Evolutionary conservation across 352 stramenopile genomes (phyloP).

Genomic region (Globisporangium takayamanum): DNA sequence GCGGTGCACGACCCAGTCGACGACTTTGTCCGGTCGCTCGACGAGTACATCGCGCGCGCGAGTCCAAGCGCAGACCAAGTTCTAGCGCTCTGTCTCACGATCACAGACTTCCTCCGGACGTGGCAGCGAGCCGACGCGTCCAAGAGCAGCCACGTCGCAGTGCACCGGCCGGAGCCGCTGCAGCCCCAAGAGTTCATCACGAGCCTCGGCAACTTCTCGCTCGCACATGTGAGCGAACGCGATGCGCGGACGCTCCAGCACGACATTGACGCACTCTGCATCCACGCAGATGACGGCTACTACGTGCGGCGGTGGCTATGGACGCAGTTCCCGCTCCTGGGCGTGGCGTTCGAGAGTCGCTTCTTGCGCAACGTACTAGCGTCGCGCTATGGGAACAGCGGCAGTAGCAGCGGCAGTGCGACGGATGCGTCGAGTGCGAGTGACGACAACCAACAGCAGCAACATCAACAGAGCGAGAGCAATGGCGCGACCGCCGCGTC

Average conservation of each 20-base stretch:
- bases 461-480: conserved; percentile 1
- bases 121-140: conserved; percentile 41
- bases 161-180: conserved; percentile 42
- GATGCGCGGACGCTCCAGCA: conserved; percentile 48
- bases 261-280: conserved; percentile 58
- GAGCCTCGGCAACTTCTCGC: conserved; percentile 52
- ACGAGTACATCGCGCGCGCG: conserved; percentile 69
- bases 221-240: conserved; percentile 34
- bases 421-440: not conserved
- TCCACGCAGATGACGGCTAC: conserved; percentile 65
- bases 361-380: conserved; percentile 38
- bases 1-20: conserved; percentile 71
- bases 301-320: conserved; percentile 78
- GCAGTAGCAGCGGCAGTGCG: not conserved
- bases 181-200: conserved; percentile 75
- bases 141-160: conserved; percentile 16
- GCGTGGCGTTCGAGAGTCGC: conserved; percentile 59
- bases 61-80: conserved; percentile 54
- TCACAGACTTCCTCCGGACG: conserved; percentile 70
- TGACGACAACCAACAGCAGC: conserved; percentile 1
- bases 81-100: conserved; percentile 60
- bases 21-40: conserved; percentile 71
- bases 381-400: conserved; percentile 6
- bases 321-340: conserved; percentile 84
- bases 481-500: not conserved